A percentile compares a stretch with the other conserved stretches of the same genome.
These are phyloP conservation scores for Gossypium raimondii DNA, from an alignment of 345 rosid genomes.

Conservation along the genomic window DNA sequence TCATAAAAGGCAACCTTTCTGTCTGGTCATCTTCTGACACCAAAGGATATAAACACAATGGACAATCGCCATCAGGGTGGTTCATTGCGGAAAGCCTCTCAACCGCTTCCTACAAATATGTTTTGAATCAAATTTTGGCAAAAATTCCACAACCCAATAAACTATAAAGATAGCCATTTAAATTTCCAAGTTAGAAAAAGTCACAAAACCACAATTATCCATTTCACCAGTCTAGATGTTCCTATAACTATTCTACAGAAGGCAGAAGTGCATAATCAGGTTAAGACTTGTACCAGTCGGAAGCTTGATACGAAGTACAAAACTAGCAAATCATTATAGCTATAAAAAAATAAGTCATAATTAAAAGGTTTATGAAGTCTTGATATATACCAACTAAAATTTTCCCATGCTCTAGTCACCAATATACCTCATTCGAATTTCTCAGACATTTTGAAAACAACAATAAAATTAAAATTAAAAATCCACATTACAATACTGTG, in stretches of 20 bases:
- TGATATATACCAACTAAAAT: background rate
- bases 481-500: background rate
- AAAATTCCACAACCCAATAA: background rate
- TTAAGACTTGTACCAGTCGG: background rate
- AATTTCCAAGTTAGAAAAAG: background rate
- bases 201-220: background rate
- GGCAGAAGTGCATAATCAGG: background rate
- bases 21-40: slow-evolving; percentile 45
- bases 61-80: slow-evolving; percentile 88
- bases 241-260: background rate
- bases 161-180: background rate
- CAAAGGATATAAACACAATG: slow-evolving; percentile 72
- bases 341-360: background rate
- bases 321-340: background rate
- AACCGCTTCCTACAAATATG: slow-evolving; percentile 65
- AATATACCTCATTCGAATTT: background rate
- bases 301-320: background rate
- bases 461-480: background rate
- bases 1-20: slow-evolving; percentile 69
- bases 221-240: background rate
- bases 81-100: slow-evolving; percentile 79
- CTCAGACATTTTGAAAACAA: background rate
- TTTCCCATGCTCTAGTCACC: background rate
- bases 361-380: background rate
- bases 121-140: background rate